Conservation (phyloP, 2,329 filamentous ascomycete species). For the Ophiocordyceps polyrhachis-furcata region DNA sequence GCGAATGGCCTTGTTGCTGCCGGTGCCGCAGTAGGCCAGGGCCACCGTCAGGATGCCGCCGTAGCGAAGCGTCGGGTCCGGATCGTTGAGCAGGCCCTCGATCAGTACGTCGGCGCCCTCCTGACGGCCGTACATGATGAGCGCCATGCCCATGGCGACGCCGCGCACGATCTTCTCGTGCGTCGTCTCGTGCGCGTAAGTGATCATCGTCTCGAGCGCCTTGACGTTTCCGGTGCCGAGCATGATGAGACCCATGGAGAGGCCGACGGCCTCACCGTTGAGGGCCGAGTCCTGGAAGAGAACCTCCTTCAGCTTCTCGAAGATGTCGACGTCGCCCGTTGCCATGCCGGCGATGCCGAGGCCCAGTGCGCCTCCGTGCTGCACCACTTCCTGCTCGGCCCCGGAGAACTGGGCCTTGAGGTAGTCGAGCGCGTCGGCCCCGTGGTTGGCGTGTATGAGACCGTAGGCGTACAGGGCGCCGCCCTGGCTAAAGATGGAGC, state of each 20-base stretch:
- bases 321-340: conserved; percentile 75
- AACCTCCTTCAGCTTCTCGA: conserved; percentile 75
- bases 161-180: conserved; percentile 98
- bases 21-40: conserved; percentile 88
- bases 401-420: conserved; percentile 56
- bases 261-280: conserved; percentile 88
- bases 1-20: conserved; percentile 96
- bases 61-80: conserved; percentile 83
- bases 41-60: conserved; percentile 99
- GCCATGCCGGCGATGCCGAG: conserved; percentile 96
- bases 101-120: conserved; percentile 91
- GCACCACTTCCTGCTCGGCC: conserved; percentile 78
- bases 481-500: conserved; percentile 89
- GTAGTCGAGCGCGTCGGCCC: conserved; percentile 71
- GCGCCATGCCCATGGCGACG: conserved; percentile 85
- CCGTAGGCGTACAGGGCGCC: conserved; percentile 91
- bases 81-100: conserved; percentile 79
- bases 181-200: conserved; percentile 92
- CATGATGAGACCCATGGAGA: conserved; percentile 97
- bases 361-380: conserved; percentile 88
- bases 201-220: conserved; percentile 89
- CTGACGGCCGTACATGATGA: conserved; percentile 96
- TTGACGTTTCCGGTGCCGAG: conserved; percentile 90
- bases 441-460: conserved; percentile 93
- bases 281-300: conserved; percentile 88